phyloP scores from a whole-genome alignment of 441 rosid genomes.

The Erodium moschatum region DNA sequence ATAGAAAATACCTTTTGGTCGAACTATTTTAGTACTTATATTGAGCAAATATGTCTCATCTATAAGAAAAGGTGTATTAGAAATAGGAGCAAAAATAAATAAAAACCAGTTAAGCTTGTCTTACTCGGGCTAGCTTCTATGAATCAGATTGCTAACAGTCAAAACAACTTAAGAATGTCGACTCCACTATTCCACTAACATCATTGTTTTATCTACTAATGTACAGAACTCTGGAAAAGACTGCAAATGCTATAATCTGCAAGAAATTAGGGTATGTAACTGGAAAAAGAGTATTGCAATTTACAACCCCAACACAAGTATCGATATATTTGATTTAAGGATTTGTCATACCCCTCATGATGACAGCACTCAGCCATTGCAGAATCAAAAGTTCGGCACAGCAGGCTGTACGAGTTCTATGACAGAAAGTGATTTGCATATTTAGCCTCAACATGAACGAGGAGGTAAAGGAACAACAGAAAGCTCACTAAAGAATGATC shows the following conservation, averaged over 20 bases:
- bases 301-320: too few species aligned
- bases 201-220: neutral
- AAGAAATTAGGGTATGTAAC: neutral
- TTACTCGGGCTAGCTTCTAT: neutral
- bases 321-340: neutral
- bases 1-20: neutral
- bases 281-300: too few species aligned
- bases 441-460: conserved; percentile 18
- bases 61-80: neutral
- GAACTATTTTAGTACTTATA: neutral
- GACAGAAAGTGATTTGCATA: conserved; percentile 13
- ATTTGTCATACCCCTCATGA: conserved; percentile 40
- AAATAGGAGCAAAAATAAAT: neutral
- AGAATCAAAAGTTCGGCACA: conserved; percentile 51
- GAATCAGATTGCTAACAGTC: neutral
- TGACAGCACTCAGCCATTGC: conserved; percentile 63
- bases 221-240: neutral
- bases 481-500: conserved; percentile 10
- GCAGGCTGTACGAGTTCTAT: conserved; percentile 52
- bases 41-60: neutral
- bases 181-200: neutral
- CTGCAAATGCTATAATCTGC: neutral
- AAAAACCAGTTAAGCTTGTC: neutral
- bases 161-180: neutral
- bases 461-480: neutral